These are phyloP conservation scores for Populus nigra DNA, from an alignment of 345 rosid species.

Conservation along the genomic window DNA sequence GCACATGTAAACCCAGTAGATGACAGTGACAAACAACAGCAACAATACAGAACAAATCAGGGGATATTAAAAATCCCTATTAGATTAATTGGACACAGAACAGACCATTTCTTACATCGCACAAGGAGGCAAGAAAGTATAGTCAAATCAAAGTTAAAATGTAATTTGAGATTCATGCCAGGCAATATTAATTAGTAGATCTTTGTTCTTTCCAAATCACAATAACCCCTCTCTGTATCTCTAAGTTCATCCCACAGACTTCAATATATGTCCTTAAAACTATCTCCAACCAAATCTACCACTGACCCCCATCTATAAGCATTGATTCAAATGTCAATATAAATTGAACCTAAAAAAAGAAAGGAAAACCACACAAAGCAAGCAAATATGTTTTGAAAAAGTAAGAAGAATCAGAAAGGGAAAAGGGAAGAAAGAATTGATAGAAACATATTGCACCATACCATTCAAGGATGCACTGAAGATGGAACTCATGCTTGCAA, in stretches of 20 bases:
- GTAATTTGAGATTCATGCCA: background rate
- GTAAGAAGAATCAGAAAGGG: background rate
- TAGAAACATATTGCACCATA: background rate
- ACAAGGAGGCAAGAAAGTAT: background rate
- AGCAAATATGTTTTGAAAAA: background rate
- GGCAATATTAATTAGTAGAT: background rate
- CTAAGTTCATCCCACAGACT: background rate
- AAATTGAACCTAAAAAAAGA: background rate
- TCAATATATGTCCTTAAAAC: background rate
- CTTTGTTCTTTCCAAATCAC: background rate
- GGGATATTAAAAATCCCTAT: background rate
- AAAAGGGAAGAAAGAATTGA: background rate
- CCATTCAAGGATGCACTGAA: constrained; percentile 42
- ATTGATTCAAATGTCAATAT: background rate
- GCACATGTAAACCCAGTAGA: background rate
- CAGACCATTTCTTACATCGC: background rate
- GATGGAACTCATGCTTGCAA: constrained; percentile 37
- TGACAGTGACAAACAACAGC: background rate
- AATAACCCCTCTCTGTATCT: background rate
- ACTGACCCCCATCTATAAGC: background rate
- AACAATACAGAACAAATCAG: background rate
- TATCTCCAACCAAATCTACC: background rate
- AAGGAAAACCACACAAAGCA: background rate
- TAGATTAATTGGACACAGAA: background rate
- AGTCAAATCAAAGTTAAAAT: background rate